Conservation (phyloP, 2,329 filamentous ascomycete species). For the Polytolypa hystricis region DNA sequence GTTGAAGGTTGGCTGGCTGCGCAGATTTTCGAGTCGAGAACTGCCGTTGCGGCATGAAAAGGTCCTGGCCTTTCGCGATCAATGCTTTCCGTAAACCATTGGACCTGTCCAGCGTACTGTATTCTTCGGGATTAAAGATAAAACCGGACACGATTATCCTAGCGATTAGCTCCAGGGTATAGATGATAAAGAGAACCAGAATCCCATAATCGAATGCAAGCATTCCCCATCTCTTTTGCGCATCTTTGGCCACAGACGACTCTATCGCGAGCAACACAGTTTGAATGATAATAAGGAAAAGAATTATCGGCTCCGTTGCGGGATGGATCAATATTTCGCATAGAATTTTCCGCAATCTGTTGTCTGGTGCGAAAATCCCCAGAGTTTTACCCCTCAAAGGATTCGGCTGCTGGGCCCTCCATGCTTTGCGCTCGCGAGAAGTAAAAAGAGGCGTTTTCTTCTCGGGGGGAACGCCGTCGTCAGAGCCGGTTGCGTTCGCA, state of each 20-base stretch:
- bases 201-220: conserved; percentile 64
- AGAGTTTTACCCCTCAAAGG: conserved; percentile 78
- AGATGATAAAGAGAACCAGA: conserved; percentile 73
- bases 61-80: conserved; percentile 60
- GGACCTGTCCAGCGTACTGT: conserved; percentile 77
- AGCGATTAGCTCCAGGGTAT: conserved; percentile 73
- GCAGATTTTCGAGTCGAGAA: conserved; percentile 45
- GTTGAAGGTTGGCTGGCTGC: conserved; percentile 26
- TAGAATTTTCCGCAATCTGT: conserved; percentile 58
- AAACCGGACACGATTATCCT: conserved; percentile 90
- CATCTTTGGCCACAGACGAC: conserved; percentile 56
- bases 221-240: conserved; percentile 55
- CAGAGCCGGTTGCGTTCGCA: conserved; percentile 24
- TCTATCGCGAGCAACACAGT: conserved; percentile 80
- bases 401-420: conserved; percentile 46
- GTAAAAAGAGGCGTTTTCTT: conserved; percentile 22
- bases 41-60: conserved; percentile 74
- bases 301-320: conserved; percentile 72
- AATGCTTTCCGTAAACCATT: conserved; percentile 64
- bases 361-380: conserved; percentile 73
- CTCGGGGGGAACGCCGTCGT: conserved; percentile 26
- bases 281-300: conserved; percentile 80
- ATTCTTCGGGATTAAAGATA: conserved; percentile 78
- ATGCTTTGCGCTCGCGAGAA: conserved; percentile 7
- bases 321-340: conserved; percentile 81